Conservation (phyloP, 805 yeast genomes). For the Cyberlindnera mycetangii region DNA sequence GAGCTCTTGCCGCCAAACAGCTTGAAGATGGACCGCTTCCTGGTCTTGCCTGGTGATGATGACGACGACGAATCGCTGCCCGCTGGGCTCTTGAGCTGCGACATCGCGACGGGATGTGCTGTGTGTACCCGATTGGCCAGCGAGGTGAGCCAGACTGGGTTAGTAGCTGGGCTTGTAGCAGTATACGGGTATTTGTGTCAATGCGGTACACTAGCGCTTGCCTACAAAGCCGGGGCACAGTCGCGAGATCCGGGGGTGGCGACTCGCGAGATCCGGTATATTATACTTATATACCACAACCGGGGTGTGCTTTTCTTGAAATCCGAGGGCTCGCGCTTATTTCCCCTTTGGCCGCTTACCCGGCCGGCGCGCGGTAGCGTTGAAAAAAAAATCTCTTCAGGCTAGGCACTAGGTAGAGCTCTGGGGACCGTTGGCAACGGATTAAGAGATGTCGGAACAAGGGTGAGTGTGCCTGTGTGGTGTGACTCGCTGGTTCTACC, state of each 20-base stretch:
- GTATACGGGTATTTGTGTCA: no score
- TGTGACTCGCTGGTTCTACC: not conserved
- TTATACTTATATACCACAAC: no score
- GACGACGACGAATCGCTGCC: not conserved
- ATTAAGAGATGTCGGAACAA: not conserved
- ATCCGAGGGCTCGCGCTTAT: not conserved
- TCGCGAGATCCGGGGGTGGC: no score
- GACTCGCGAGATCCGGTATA: no score
- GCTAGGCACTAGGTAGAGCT: not conserved
- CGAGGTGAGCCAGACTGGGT: not conserved
- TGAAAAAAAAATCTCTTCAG: conserved; percentile 8
- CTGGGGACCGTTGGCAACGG: not conserved
- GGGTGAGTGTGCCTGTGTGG: not conserved
- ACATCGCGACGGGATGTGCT: not conserved
- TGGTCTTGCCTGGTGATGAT: not conserved
- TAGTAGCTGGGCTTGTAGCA: no score
- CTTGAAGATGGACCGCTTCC: conserved; percentile 9
- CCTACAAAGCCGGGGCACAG: no score
- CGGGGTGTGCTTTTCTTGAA: no score
- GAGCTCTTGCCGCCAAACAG: conserved; percentile 5
- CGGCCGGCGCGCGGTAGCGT: conserved; percentile 3
- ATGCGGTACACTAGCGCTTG: no score
- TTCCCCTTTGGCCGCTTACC: conserved; percentile 3
- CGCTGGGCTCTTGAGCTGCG: not conserved
- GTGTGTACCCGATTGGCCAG: not conserved